Conservation (phyloP, 2,329 filamentous ascomycete species). For the Dothiorella sarmentorum region DNA sequence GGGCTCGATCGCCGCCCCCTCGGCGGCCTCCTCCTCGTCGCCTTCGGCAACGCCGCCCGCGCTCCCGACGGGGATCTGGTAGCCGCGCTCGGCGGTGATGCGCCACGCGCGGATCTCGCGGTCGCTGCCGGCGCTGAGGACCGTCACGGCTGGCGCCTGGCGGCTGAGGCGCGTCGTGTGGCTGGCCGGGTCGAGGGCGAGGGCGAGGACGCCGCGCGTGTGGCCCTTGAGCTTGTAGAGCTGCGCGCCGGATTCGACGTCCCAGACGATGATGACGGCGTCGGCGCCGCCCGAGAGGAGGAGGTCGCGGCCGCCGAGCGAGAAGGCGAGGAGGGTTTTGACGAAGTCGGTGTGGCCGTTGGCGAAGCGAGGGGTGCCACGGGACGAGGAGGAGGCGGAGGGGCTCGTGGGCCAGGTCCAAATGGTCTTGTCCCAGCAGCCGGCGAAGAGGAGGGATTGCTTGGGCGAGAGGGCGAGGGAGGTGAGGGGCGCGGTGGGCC, state of each 20-base stretch:
- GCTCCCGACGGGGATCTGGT: constrained; percentile 29
- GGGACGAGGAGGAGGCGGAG: background rate
- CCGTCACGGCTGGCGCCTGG: constrained; percentile 40
- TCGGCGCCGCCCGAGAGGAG: constrained; percentile 48
- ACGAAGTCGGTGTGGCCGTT: constrained; percentile 84
- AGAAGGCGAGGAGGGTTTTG: constrained; percentile 68
- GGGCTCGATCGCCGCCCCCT: constrained; percentile 45
- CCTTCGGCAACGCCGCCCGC: constrained; percentile 26
- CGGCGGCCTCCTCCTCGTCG: constrained; percentile 23
- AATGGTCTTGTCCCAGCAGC: constrained; percentile 90
- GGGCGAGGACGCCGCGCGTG: constrained; percentile 71
- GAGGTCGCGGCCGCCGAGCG: constrained; percentile 57
- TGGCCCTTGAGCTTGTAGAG: constrained; percentile 78
- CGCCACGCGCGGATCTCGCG: constrained; percentile 71
- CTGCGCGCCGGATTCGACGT: constrained; percentile 62
- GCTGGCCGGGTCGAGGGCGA: constrained; percentile 68
- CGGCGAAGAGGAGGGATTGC: constrained; percentile 66
- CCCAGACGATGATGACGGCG: constrained; percentile 67
- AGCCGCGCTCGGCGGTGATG: constrained; percentile 47
- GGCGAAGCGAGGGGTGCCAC: constrained; percentile 3
- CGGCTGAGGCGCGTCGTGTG: constrained; percentile 25
- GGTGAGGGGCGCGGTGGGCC: constrained; percentile 70
- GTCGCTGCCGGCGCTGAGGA: constrained; percentile 70
- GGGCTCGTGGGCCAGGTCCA: constrained; percentile 67
- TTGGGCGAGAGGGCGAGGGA: constrained; percentile 31